These are phyloP conservation scores for Aspergillus ochraceus DNA, from an alignment of 2,329 filamentous ascomycete genomes.

Conservation along the genomic window DNA sequence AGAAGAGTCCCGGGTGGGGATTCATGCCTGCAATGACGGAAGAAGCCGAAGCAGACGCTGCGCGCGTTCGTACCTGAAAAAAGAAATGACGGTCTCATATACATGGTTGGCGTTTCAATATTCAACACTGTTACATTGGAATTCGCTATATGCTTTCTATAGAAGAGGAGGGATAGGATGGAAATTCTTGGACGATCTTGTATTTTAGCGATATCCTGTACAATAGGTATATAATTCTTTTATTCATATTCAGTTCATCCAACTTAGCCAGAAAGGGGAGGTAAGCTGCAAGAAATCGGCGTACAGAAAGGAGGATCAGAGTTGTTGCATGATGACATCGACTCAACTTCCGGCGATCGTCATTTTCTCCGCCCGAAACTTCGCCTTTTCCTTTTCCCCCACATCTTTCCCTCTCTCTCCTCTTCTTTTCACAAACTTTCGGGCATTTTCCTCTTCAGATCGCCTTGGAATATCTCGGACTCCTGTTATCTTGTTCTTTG, in stretches of 20 bases:
- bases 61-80: constrained; percentile 41
- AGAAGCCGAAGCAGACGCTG: constrained; percentile 35
- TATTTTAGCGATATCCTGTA: constrained; percentile 3
- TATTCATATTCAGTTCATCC: not conserved
- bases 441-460: not conserved
- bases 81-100: not conserved
- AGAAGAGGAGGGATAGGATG: constrained; percentile 1
- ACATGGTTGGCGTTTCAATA: not conserved
- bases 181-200: not conserved
- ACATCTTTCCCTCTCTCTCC: not conserved
- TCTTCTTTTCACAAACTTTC: not conserved
- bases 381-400: not conserved
- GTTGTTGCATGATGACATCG: constrained; percentile 3
- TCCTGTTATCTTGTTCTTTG: not conserved
- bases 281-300: no score
- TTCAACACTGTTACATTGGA: not conserved
- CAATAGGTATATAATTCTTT: constrained; percentile 14
- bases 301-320: no score
- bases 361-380: not conserved
- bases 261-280: no score
- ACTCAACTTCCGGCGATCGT: not conserved
- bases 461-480: no score
- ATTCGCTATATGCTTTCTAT: not conserved
- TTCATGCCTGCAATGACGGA: constrained; percentile 44
- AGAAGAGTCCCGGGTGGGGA: constrained; percentile 56